Evolutionary conservation across 441 rosid species (phyloP).

Genomic region (Pelargonium myrrhifolium): DNA sequence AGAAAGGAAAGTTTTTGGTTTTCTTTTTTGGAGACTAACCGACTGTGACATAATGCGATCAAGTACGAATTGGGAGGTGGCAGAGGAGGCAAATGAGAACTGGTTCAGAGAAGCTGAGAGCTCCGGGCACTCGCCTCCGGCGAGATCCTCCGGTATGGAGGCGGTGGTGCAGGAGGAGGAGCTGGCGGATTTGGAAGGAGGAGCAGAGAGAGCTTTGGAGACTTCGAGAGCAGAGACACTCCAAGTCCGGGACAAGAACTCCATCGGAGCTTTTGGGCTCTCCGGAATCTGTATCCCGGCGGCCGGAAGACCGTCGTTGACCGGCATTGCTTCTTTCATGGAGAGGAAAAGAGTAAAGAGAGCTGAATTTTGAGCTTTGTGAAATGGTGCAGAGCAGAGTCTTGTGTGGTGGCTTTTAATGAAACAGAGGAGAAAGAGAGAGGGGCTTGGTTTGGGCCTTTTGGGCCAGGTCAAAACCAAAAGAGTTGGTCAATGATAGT

Average conservation of each 20-base stretch:
- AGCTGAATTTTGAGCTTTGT: not conserved
- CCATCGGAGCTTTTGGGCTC: constrained; percentile 85
- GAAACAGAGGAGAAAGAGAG: no score
- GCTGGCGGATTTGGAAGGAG: constrained; percentile 37
- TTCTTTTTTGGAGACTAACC: no score
- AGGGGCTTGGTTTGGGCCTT: not conserved
- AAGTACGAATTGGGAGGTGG: constrained; percentile 90
- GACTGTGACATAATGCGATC: constrained; percentile 95
- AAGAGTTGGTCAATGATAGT: not conserved
- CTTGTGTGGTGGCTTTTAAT: not conserved
- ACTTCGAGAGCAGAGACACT: constrained; percentile 78
- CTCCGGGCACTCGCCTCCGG: not conserved
- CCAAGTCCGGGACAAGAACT: constrained; percentile 89
- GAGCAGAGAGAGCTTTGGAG: constrained; percentile 59
- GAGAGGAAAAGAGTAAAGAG: constrained; percentile 16
- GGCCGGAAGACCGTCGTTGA: constrained; percentile 27
- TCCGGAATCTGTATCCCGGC: constrained; percentile 38
- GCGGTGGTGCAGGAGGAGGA: constrained; percentile 40
- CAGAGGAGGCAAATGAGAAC: constrained; percentile 78
- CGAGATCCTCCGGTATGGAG: constrained; percentile 49
- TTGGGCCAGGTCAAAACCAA: not conserved
- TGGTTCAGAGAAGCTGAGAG: constrained; percentile 63
- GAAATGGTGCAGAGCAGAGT: not conserved
- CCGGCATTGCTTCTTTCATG: constrained; percentile 17
- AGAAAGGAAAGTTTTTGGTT: not conserved